Conservation (phyloP, 495 filamentous ascomycete species). For the Monascus purpureus region DNA sequence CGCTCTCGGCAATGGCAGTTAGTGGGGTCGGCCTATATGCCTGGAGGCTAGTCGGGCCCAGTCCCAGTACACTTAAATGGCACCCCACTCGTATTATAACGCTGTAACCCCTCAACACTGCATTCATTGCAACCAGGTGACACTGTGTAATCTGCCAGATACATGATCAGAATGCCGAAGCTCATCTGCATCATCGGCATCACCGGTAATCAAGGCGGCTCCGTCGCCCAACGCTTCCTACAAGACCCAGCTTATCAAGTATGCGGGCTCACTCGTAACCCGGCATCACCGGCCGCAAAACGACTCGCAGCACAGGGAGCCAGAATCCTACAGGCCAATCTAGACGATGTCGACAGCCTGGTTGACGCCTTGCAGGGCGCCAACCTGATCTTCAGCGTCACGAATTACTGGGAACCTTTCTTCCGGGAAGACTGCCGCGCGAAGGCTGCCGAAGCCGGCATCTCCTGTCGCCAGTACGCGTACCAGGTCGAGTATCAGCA, state of each 20-base stretch:
- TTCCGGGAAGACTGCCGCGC: conserved; percentile 12
- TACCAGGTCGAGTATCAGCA: conserved; percentile 35
- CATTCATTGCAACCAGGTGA: no score
- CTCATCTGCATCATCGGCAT: conserved; percentile 25
- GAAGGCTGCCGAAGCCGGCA: conserved; percentile 8
- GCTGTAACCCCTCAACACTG: no score
- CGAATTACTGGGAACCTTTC: conserved; percentile 36
- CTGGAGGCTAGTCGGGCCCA: no score
- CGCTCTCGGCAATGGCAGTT: no score
- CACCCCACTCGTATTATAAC: no score
- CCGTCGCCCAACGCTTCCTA: conserved; percentile 20
- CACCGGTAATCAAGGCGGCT: conserved; percentile 29
- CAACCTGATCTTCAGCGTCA: conserved; percentile 35
- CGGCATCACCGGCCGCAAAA: conserved; percentile 17
- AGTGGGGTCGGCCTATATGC: no score
- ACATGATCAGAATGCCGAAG: conserved; percentile 9
- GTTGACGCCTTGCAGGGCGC: conserved; percentile 27
- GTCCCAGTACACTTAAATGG: no score
- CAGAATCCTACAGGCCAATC: conserved; percentile 28
- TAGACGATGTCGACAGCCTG: conserved; percentile 25
- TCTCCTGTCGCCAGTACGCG: conserved; percentile 25
- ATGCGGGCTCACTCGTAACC: conserved; percentile 25
- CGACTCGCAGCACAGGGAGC: conserved; percentile 20
- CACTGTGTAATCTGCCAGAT: no score
- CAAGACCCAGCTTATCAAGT: conserved; percentile 20